phyloP scores from a whole-genome alignment of 2,329 filamentous ascomycete species.

The Alternaria triticimaculans region DNA sequence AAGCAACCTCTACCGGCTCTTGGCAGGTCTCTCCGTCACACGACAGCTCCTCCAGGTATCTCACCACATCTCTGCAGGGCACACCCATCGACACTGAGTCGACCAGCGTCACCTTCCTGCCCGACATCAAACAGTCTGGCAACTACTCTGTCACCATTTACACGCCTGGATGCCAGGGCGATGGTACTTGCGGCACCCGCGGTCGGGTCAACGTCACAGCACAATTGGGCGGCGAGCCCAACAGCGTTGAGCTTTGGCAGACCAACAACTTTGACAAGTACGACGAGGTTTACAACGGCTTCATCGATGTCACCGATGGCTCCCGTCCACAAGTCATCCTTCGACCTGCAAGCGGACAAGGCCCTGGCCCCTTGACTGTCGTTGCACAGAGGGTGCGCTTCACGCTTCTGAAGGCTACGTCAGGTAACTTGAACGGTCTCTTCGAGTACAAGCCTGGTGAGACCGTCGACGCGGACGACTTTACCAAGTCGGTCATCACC shows the following conservation, averaged over 20 bases:
- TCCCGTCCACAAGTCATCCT: conserved; percentile 86
- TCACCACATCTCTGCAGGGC: conserved; percentile 69
- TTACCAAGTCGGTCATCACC: conserved; percentile 77
- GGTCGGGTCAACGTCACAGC: conserved; percentile 85
- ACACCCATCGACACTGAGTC: conserved; percentile 63
- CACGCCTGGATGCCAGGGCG: conserved; percentile 87
- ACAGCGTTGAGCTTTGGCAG: conserved; percentile 74
- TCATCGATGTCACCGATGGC: conserved; percentile 75
- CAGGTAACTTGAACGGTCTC: conserved; percentile 83
- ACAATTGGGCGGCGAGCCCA: conserved; percentile 60
- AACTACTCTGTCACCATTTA: conserved; percentile 92
- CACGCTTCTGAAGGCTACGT: conserved; percentile 73
- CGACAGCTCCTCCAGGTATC: conserved; percentile 75
- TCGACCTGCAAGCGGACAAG: conserved; percentile 69
- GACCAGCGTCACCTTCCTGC: conserved; percentile 77
- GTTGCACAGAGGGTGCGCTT: conserved; percentile 93
- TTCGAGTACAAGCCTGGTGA: conserved; percentile 83
- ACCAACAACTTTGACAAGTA: conserved; percentile 98
- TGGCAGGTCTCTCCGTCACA: conserved; percentile 75
- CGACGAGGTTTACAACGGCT: conserved; percentile 86
- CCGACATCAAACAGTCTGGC: conserved; percentile 85
- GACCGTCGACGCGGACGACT: conserved; percentile 66
- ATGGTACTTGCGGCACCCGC: conserved; percentile 75
- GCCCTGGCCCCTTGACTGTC: conserved; percentile 65
- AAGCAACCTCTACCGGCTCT: conserved; percentile 71